A percentile compares a stretch with the other conserved stretches of the same genome.
phyloP scores from a whole-genome alignment of 352 stramenopile species.

The Pythium brachiatum region DNA sequence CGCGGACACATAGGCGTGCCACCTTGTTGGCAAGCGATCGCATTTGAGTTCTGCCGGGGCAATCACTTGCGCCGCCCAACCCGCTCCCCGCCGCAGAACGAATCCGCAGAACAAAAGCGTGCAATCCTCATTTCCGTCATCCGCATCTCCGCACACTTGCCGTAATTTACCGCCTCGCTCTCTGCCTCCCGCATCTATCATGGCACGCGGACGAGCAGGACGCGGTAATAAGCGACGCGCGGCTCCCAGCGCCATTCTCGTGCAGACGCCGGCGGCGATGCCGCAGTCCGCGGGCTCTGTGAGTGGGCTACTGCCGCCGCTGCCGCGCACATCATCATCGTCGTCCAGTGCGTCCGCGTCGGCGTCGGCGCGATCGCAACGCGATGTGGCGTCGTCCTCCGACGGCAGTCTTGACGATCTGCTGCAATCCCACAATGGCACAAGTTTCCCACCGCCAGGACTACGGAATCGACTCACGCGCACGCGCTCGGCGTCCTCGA shows the following conservation, averaged over 20 bases:
- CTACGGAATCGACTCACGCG: slow-evolving; percentile 11
- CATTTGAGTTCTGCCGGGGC: not conserved
- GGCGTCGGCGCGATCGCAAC: slow-evolving; percentile 10
- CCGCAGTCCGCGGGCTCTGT: not conserved
- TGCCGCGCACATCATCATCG: slow-evolving; percentile 7
- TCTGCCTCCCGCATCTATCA: not conserved
- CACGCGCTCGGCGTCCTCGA: slow-evolving; percentile 19
- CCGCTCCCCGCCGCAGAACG: not conserved
- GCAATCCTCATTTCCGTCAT: too few relatives aligned
- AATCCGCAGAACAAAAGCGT: not conserved
- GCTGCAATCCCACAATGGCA: not conserved
- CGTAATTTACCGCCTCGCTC: not conserved
- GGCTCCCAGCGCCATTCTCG: slow-evolving; percentile 8
- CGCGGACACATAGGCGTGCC: slow-evolving; percentile 1
- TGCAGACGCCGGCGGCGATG: slow-evolving; percentile 17
- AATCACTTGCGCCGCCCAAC: not conserved
- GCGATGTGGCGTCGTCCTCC: not conserved
- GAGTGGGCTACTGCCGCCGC: not conserved
- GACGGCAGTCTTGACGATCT: slow-evolving; percentile 5
- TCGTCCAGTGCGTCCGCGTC: slow-evolving; percentile 8
- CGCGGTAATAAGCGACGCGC: slow-evolving; percentile 18
- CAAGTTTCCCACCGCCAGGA: not conserved
- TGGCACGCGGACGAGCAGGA: slow-evolving; percentile 9
- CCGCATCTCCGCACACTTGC: too few relatives aligned
- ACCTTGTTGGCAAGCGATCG: not conserved